Evolutionary conservation across 768 basidiomycete genomes (phyloP).

Genomic region (Heimioporus sp.): DNA sequence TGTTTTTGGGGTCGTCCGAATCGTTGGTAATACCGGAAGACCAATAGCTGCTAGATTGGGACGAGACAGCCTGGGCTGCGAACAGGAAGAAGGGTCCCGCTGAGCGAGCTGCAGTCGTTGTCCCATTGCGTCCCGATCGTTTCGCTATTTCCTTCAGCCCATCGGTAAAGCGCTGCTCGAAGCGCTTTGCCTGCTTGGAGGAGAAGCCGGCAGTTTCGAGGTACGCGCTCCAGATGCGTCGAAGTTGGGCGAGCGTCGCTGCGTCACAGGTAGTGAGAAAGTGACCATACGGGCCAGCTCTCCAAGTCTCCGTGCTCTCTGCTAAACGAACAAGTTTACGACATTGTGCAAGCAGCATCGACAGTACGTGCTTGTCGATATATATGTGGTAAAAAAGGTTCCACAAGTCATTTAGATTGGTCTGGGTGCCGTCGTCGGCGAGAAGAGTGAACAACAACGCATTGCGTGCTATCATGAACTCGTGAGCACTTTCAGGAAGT

Average conservation of each 20-base stretch:
- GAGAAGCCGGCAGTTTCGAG: slow-evolving; percentile 6
- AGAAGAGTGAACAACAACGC: slow-evolving; percentile 24
- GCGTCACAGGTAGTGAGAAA: slow-evolving; percentile 20
- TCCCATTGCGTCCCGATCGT: background rate
- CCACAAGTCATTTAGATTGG: slow-evolving; percentile 21
- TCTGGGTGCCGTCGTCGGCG: slow-evolving; percentile 13
- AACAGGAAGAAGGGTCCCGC: slow-evolving; percentile 22
- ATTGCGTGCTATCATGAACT: slow-evolving; percentile 25
- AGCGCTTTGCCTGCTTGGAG: slow-evolving; percentile 4
- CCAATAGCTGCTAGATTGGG: slow-evolving; percentile 26
- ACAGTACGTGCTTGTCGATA: slow-evolving; percentile 16
- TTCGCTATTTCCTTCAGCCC: slow-evolving; percentile 9
- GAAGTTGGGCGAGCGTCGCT: slow-evolving; percentile 19
- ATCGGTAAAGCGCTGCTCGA: slow-evolving; percentile 6
- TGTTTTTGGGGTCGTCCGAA: background rate
- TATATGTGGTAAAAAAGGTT: slow-evolving; percentile 25
- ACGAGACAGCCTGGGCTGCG: background rate
- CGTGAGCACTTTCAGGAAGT: background rate
- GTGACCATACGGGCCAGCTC: slow-evolving; percentile 23
- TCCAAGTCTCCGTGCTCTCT: slow-evolving; percentile 17
- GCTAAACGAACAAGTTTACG: slow-evolving; percentile 23
- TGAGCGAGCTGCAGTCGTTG: slow-evolving; percentile 20
- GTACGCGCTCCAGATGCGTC: slow-evolving; percentile 21
- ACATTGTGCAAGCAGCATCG: slow-evolving; percentile 23
- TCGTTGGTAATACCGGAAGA: slow-evolving; percentile 16